Evolutionary conservation across 768 basidiomycete species (phyloP).

Genomic region (Stropharia rugosoannulata): DNA sequence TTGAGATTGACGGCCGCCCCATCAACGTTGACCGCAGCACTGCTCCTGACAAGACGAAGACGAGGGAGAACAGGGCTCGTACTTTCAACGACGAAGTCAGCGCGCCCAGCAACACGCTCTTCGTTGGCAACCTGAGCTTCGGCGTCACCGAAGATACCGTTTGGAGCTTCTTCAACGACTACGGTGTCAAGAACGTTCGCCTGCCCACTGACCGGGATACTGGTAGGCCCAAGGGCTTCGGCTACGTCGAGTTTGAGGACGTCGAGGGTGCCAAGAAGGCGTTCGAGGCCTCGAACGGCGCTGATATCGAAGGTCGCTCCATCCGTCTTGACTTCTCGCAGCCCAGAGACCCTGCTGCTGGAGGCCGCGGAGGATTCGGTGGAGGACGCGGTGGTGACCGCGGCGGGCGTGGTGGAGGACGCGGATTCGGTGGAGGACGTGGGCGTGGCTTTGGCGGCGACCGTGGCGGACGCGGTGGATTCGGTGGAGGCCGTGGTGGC

Average conservation of each 20-base stretch:
- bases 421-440: conserved; percentile 28
- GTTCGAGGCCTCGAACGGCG: conserved; percentile 62
- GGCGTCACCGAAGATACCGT: conserved; percentile 76
- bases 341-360: conserved; percentile 66
- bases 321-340: conserved; percentile 87
- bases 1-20: conserved; percentile 89
- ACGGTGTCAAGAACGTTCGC: conserved; percentile 85
- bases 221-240: conserved; percentile 92
- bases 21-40: conserved; percentile 83
- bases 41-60: conserved; percentile 53
- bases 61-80: conserved; percentile 69
- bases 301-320: conserved; percentile 77
- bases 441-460: conserved; percentile 16
- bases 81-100: conserved; percentile 70
- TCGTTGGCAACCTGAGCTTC: conserved; percentile 90
- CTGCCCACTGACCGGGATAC: conserved; percentile 92
- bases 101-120: conserved; percentile 74
- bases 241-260: conserved; percentile 91
- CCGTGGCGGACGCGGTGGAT: conserved; percentile 33
- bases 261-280: conserved; percentile 81
- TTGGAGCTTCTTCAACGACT: conserved; percentile 90
- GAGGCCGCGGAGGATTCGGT: conserved; percentile 42
- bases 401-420: conserved; percentile 34
- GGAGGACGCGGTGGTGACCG: conserved; percentile 39
- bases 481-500: conserved; percentile 33